A percentile compares a stretch with the other conserved stretches of the same genome.
These are phyloP conservation scores for Quercus phellos DNA, from an alignment of 331 rosid species.

Conservation along the genomic window DNA sequence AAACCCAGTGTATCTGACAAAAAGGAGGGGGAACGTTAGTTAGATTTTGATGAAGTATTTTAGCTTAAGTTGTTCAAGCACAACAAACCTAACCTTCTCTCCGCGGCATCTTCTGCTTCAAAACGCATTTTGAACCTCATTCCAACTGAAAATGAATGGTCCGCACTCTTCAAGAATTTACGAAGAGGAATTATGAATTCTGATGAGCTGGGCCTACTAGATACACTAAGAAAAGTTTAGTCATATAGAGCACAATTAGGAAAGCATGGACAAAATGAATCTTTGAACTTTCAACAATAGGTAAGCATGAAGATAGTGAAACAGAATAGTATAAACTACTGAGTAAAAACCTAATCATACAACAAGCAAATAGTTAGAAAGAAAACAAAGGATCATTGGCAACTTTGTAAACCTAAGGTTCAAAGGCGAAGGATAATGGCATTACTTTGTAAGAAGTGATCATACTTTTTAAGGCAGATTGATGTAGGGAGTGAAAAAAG, in stretches of 20 bases:
- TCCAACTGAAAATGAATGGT: slow-evolving; percentile 65
- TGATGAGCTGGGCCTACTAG: slow-evolving; percentile 64
- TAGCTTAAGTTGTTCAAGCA: neutral
- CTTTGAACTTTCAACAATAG: neutral
- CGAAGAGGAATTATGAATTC: slow-evolving; percentile 68
- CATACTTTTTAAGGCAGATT: no score
- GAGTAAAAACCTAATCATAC: neutral
- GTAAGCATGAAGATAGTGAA: neutral
- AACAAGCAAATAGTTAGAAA: neutral
- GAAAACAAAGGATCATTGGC: neutral
- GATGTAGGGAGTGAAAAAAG: no score
- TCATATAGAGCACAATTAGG: neutral
- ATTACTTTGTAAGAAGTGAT: no score
- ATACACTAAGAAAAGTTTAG: neutral
- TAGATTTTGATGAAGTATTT: neutral
- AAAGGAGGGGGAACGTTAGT: neutral
- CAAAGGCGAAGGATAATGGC: neutral
- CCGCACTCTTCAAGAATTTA: slow-evolving; percentile 64
- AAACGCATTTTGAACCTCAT: slow-evolving; percentile 89
- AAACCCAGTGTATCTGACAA: slow-evolving; percentile 69
- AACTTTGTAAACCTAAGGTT: neutral
- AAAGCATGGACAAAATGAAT: neutral
- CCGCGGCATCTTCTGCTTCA: slow-evolving; percentile 87
- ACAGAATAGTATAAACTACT: neutral
- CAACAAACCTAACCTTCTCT: slow-evolving; percentile 56